These are phyloP conservation scores for Quercus wislizeni DNA, from an alignment of 306 rosid genomes.

Conservation along the genomic window DNA sequence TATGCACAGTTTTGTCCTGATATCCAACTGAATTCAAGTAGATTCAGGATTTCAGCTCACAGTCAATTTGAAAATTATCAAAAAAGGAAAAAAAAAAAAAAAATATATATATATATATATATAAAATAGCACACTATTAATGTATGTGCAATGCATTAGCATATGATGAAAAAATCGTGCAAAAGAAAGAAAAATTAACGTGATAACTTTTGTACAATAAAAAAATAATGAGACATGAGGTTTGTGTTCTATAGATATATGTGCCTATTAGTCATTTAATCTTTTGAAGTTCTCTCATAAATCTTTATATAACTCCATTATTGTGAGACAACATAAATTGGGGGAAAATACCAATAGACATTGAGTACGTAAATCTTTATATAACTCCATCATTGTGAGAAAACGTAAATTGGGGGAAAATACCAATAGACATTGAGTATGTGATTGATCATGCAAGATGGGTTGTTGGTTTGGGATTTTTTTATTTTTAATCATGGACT, in stretches of 20 bases:
- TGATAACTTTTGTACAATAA: background rate
- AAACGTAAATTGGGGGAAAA: no score
- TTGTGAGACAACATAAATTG: no score
- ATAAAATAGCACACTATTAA: background rate
- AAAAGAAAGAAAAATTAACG: background rate
- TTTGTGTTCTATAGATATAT: background rate
- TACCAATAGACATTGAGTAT: no score
- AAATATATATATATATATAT: background rate
- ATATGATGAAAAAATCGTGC: background rate
- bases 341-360: no score
- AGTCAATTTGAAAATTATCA: background rate
- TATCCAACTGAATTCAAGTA: conserved; percentile 61
- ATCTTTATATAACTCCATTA: no score
- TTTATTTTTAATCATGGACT: no score
- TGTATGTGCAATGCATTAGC: background rate
- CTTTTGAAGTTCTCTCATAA: background rate
- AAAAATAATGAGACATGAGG: no score
- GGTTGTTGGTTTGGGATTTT: no score
- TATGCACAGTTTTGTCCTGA: conserved; percentile 75
- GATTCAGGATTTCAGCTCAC: background rate
- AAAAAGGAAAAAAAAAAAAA: background rate
- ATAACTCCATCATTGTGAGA: no score
- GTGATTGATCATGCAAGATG: no score
- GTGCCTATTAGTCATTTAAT: background rate
- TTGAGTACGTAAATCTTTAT: no score